Percentiles rank a stretch among this genome's conserved stretches.
phyloP scores from a whole-genome alignment of 108 stramenopile species.

The Cyclotella choctawhatcheeana region DNA sequence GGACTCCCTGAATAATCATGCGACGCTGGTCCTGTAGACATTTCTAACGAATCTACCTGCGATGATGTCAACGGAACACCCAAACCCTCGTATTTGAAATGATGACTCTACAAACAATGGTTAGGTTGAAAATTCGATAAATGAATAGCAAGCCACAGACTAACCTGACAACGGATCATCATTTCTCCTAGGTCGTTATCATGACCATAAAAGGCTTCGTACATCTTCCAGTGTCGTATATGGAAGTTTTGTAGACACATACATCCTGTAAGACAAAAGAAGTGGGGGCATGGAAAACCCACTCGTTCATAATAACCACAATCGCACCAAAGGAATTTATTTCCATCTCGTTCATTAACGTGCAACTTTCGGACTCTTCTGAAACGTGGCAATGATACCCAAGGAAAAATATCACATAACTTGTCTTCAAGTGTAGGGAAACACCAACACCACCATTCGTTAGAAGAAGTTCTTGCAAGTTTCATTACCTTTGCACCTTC shows the following conservation, averaged over 20 bases:
- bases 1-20: too few species aligned
- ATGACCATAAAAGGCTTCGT: neutral
- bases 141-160: too few species aligned
- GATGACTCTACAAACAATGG: too few species aligned
- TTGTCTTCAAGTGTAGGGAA: neutral
- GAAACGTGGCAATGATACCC: neutral
- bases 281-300: neutral
- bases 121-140: too few species aligned
- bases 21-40: too few species aligned
- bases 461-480: too few species aligned
- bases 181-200: neutral
- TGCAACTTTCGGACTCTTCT: neutral
- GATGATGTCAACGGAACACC: too few species aligned
- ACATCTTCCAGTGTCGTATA: neutral
- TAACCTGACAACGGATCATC: neutral
- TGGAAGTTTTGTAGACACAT: neutral
- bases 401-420: neutral
- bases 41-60: too few species aligned
- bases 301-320: neutral
- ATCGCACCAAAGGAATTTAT: neutral
- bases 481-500: neutral
- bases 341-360: neutral
- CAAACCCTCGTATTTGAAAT: too few species aligned
- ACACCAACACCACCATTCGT: neutral
- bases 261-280: neutral